Evolutionary conservation across 306 rosid genomes (phyloP).

Genomic region (Urtica urens): DNA sequence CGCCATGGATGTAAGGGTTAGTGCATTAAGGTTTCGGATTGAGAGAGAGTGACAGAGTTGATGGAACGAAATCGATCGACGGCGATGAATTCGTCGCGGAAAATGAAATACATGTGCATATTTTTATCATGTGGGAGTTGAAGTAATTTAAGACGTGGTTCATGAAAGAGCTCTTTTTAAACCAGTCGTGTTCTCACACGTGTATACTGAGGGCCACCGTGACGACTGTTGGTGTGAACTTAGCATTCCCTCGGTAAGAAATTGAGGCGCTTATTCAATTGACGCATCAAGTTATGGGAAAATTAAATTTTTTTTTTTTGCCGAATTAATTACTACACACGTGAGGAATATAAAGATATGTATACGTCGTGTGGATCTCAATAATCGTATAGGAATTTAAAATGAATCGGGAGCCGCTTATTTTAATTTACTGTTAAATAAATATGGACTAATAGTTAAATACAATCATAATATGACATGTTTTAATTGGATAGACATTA

Average conservation of each 20-base stretch:
- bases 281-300: neutral
- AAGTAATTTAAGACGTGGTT: neutral
- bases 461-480: too few species aligned
- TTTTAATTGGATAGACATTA: too few species aligned
- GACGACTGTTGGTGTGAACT: neutral
- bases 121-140: neutral
- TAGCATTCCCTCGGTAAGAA: neutral
- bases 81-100: neutral
- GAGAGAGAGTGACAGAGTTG: neutral
- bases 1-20: conserved; percentile 20
- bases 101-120: neutral
- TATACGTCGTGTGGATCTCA: too few species aligned
- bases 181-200: neutral
- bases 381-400: too few species aligned
- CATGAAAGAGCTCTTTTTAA: neutral
- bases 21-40: neutral
- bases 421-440: too few species aligned
- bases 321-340: too few species aligned
- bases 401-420: too few species aligned
- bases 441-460: too few species aligned
- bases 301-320: too few species aligned
- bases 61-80: too few species aligned
- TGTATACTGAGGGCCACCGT: neutral
- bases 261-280: neutral
- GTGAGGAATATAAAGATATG: too few species aligned